Conservation (phyloP, 495 filamentous ascomycete species). For the Penicillium maclennaniae region DNA sequence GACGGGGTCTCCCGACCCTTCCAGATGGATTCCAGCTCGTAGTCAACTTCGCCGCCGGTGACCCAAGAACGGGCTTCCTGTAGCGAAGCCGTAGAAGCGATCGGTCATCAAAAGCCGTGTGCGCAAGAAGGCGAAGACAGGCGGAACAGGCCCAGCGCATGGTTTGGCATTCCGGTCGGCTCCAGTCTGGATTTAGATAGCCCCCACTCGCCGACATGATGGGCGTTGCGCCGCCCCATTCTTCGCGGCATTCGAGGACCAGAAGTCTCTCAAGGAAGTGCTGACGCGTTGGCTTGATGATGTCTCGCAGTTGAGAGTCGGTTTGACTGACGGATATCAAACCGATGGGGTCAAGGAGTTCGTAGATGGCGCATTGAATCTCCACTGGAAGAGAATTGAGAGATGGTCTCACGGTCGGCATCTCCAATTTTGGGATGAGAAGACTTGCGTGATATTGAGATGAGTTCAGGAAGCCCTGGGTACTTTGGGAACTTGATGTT, state of each 20-base stretch:
- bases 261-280: slow-evolving; percentile 13
- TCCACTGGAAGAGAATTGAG: slow-evolving; percentile 7
- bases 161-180: slow-evolving; percentile 2
- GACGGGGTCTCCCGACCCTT: no score
- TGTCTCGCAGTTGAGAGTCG: slow-evolving; percentile 2
- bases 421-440: no score
- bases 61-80: slow-evolving; percentile 10
- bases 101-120: slow-evolving; percentile 3
- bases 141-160: slow-evolving; percentile 13
- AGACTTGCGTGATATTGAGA: no score
- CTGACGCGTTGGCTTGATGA: slow-evolving; percentile 3
- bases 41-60: background rate
- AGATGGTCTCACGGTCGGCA: background rate
- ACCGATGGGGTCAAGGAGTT: slow-evolving; percentile 9
- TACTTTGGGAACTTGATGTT: no score
- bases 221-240: background rate
- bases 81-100: slow-evolving; percentile 8
- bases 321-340: slow-evolving; percentile 14
- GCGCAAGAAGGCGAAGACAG: slow-evolving; percentile 12
- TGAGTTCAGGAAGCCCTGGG: no score
- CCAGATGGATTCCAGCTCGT: slow-evolving; percentile 9
- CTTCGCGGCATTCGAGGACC: slow-evolving; percentile 8
- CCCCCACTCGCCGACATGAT: background rate
- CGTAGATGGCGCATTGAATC: slow-evolving; percentile 5
- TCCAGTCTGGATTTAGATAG: slow-evolving; percentile 1